Evolutionary conservation across 306 rosid genomes (phyloP), one percentile per base, ranked within the genome.

Genomic region (Rubus idaeus): DNA sequence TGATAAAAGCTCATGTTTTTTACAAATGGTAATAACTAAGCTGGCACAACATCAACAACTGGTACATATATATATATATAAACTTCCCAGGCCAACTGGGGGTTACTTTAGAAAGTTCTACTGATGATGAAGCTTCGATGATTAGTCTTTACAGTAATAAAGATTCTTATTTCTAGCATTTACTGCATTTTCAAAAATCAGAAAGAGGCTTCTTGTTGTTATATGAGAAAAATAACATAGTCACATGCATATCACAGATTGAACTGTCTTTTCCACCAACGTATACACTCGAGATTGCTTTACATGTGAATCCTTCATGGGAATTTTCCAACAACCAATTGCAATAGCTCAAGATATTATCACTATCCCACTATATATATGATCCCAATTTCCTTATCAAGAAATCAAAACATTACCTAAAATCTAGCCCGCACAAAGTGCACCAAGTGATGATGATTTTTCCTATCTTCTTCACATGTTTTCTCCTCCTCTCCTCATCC

Each of bases 131-230:
- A 2, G 69, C 46, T 64, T 39, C 26, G 37, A 16, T 64, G 26
- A 17, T 64, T 6, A 3, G 10, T 39, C 2, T 8, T 11, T 10
- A 7, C 26, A 3, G 39, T 9, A 12, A 80, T 73, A 68, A 44
- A 52, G 12, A 58, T 58, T 5, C 3, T n/a, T 1, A 30, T 30
- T 77, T 82, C 10, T 26, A 17, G 37, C 18, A 39, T 23, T 3
- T 49, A 68, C 62, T 53, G 69, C 12, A 44, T 51, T 61, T 82
- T 50, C 77, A 73, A 45, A 68, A 80, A 68, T 42, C 85, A 68
- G 86, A 84, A 92, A 83, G 89, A 83, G 42, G 5, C 69, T 82
- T 89, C 69, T 86, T 84, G 83, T 82, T 69, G 75, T 74, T 77
- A 57, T 79, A 20, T 45, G 76, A 16, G 61, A 53, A 47, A 71